These are phyloP conservation scores for Arthroderma uncinatum DNA, from an alignment of 2,329 filamentous ascomycete species.

Conservation along the genomic window DNA sequence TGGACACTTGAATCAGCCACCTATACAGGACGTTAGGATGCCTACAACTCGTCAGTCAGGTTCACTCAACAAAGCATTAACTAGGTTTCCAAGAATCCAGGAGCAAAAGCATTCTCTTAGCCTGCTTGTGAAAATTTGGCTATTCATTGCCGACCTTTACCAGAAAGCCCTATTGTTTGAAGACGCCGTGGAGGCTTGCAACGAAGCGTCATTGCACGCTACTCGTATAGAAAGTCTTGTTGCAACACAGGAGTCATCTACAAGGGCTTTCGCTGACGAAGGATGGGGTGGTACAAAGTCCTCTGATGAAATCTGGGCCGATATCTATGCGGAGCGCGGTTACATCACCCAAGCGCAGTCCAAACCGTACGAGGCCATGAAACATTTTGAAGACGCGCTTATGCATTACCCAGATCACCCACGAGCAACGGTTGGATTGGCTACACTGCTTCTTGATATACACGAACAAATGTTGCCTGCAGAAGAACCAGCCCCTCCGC, in stretches of 20 bases:
- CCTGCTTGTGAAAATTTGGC: slow-evolving; percentile 68
- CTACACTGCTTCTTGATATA: slow-evolving; percentile 75
- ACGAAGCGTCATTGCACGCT: slow-evolving; percentile 70
- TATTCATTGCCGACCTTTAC: slow-evolving; percentile 82
- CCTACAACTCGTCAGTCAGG: slow-evolving; percentile 28
- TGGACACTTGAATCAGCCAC: slow-evolving; percentile 35
- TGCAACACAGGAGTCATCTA: slow-evolving; percentile 50
- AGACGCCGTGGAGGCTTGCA: slow-evolving; percentile 66
- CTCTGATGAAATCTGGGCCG: slow-evolving; percentile 72
- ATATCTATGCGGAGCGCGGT: slow-evolving; percentile 70
- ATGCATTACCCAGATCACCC: slow-evolving; percentile 70
- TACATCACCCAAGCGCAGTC: slow-evolving; percentile 53
- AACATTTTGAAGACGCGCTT: slow-evolving; percentile 71
- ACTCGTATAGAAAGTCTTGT: slow-evolving; percentile 58
- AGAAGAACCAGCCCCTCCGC: slow-evolving; percentile 24
- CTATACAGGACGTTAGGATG: slow-evolving; percentile 31
- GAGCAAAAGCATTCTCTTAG: slow-evolving; percentile 46
- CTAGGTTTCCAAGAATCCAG: slow-evolving; percentile 41
- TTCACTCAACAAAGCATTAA: slow-evolving; percentile 33
- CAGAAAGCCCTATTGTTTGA: slow-evolving; percentile 67
- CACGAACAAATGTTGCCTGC: slow-evolving; percentile 47
- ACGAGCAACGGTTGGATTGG: slow-evolving; percentile 66
- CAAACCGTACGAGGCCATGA: slow-evolving; percentile 56
- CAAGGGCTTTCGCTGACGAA: slow-evolving; percentile 49
- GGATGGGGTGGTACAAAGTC: slow-evolving; percentile 74